Percentiles rank a stretch among this genome's conserved stretches.
Evolutionary conservation across 2,329 filamentous ascomycete genomes (phyloP).

Genomic region (Blumeria graminis): DNA sequence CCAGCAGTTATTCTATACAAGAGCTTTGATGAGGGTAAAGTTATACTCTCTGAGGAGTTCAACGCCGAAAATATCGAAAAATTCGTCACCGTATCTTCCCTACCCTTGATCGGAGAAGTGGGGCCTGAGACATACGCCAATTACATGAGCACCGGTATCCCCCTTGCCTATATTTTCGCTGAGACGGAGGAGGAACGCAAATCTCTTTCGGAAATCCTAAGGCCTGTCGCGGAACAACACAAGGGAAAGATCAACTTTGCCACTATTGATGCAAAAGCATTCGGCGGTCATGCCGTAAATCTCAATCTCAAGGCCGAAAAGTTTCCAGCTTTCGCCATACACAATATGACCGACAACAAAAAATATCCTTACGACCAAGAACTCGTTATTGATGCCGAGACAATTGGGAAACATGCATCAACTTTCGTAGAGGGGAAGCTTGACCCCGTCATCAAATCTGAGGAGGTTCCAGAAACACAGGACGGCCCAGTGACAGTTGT

Average conservation of each 20-base stretch:
- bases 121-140: constrained; percentile 87
- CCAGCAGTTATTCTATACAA: constrained; percentile 90
- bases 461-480: constrained; percentile 83
- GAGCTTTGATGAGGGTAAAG: constrained; percentile 91
- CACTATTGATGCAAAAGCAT: constrained; percentile 84
- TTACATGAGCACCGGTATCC: constrained; percentile 84
- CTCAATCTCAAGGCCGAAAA: constrained; percentile 88
- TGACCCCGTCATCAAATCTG: constrained; percentile 92
- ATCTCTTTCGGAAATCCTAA: constrained; percentile 50
- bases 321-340: constrained; percentile 95
- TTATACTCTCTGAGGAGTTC: constrained; percentile 58
- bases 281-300: constrained; percentile 87
- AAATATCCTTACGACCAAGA: constrained; percentile 89
- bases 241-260: constrained; percentile 94
- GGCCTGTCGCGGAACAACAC: constrained; percentile 71
- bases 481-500: constrained; percentile 71
- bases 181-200: constrained; percentile 78
- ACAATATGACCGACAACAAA: constrained; percentile 82
- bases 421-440: constrained; percentile 71
- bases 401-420: constrained; percentile 62
- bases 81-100: constrained; percentile 68
- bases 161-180: constrained; percentile 92
- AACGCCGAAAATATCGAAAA: constrained; percentile 54
- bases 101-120: constrained; percentile 81
- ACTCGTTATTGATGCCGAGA: constrained; percentile 42